Percentiles rank a stretch among this genome's conserved stretches.
phyloP scores from a whole-genome alignment of 495 filamentous ascomycete genomes.

The Thozetella sp. region DNA sequence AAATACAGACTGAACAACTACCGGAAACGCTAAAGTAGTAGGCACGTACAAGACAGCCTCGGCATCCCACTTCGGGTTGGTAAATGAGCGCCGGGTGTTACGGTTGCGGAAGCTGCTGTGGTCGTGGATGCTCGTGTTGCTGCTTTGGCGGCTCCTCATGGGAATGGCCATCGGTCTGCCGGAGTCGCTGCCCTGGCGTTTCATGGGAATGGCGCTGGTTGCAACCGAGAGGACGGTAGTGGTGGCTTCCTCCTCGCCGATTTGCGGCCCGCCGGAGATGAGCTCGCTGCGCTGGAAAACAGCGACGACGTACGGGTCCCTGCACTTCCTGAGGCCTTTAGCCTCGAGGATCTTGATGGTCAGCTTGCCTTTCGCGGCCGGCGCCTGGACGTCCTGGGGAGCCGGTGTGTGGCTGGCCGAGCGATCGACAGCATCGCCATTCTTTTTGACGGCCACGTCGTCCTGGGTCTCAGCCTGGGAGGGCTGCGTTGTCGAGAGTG shows the following conservation, averaged over 20 bases:
- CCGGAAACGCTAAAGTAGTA: background rate
- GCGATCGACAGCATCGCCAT: constrained; percentile 35
- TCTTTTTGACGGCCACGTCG: constrained; percentile 29
- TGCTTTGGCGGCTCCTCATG: constrained; percentile 93
- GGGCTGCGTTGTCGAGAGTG: constrained; percentile 62
- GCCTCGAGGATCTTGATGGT: constrained; percentile 86
- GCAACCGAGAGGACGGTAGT: constrained; percentile 35
- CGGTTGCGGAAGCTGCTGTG: constrained; percentile 67
- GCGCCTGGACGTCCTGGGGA: constrained; percentile 59
- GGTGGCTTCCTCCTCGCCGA: constrained; percentile 51
- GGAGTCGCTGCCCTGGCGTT: constrained; percentile 69
- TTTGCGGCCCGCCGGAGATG: constrained; percentile 81
- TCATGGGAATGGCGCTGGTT: constrained; percentile 62
- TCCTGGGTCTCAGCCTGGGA: constrained; percentile 38
- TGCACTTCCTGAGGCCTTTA: constrained; percentile 75
- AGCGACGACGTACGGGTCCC: constrained; percentile 92
- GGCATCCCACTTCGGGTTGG: constrained; percentile 93
- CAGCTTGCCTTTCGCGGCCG: constrained; percentile 84
- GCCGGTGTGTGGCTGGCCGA: constrained; percentile 41
- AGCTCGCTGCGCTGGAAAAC: constrained; percentile 97
- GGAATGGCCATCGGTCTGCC: constrained; percentile 90
- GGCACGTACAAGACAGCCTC: constrained; percentile 87
- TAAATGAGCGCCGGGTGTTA: constrained; percentile 60
- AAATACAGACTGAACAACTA: background rate
- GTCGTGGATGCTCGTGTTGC: constrained; percentile 80